Conservation (phyloP, 2,329 filamentous ascomycete genomes). For the Raffaelea deltoideospora region DNA sequence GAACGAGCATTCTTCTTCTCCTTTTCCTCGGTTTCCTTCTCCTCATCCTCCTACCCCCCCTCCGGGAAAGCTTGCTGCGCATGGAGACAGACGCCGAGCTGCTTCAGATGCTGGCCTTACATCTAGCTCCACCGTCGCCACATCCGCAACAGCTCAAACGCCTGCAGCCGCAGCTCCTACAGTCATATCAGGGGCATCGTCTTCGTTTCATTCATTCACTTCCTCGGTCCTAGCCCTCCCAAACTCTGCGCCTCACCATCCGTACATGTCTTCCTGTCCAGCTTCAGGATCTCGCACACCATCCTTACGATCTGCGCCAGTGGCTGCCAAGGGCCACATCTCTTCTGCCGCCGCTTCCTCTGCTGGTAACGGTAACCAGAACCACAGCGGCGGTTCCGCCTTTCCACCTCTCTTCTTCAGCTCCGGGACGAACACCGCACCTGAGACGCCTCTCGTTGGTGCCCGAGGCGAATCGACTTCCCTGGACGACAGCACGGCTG, state of each 20-base stretch:
- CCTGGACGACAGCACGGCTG: slow-evolving; percentile 38
- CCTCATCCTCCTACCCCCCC: not conserved
- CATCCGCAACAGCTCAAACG: too few species aligned
- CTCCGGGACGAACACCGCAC: slow-evolving; percentile 20
- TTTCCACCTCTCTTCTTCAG: slow-evolving; percentile 1
- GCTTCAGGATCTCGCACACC: too few species aligned
- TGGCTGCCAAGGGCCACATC: too few species aligned
- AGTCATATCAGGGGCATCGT: too few species aligned
- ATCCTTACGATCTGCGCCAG: too few species aligned
- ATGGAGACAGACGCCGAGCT: slow-evolving; percentile 2
- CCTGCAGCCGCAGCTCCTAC: too few species aligned
- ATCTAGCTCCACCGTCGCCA: too few species aligned
- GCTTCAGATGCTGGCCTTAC: slow-evolving; percentile 4
- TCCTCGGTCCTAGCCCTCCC: too few species aligned
- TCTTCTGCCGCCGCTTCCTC: not conserved
- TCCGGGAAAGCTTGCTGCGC: too few species aligned
- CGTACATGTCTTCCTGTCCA: too few species aligned
- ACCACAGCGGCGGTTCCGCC: not conserved
- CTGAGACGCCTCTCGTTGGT: slow-evolving; percentile 31
- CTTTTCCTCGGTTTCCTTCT: not conserved
- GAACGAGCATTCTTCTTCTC: not conserved
- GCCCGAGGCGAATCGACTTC: slow-evolving; percentile 40
- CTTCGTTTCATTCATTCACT: too few species aligned
- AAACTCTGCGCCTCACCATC: too few species aligned
- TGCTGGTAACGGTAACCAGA: not conserved